Evolutionary conservation across 2,329 filamentous ascomycete genomes (phyloP).

Genomic region (Clathrospora elynae): DNA sequence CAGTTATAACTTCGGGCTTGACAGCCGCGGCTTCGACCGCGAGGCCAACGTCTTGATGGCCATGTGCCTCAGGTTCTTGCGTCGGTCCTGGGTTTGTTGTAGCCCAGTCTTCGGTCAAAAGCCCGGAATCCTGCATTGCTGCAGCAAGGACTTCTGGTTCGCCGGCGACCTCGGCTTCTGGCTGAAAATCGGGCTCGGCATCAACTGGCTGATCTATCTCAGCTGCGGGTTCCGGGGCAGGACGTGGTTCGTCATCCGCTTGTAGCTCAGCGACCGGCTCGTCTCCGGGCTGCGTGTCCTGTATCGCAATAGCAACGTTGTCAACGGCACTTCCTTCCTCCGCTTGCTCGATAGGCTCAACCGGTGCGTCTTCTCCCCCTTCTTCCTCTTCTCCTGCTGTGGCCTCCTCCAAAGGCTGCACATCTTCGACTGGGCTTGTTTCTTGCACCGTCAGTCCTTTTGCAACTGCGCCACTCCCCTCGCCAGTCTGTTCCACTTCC

Average conservation of each 20-base stretch:
- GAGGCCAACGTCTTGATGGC: neutral
- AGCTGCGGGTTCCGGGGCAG: too few relatives aligned
- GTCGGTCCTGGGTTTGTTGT: neutral
- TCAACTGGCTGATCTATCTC: too few relatives aligned
- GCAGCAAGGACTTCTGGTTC: neutral
- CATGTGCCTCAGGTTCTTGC: slow-evolving; percentile 2
- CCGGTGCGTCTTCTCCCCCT: slow-evolving; percentile 1
- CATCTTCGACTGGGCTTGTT: slow-evolving; percentile 2
- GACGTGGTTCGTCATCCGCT: too few relatives aligned
- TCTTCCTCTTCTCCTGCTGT: slow-evolving; percentile 7
- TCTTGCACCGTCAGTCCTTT: slow-evolving; percentile 10
- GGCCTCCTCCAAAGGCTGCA: slow-evolving; percentile 1
- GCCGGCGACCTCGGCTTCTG: neutral
- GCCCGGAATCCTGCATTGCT: neutral
- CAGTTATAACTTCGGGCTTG: neutral
- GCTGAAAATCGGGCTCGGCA: too few relatives aligned
- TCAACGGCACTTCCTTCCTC: neutral
- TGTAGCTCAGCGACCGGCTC: too few relatives aligned
- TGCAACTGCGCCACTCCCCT: neutral
- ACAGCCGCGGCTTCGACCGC: neutral
- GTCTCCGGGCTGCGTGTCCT: too few relatives aligned
- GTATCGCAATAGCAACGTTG: neutral
- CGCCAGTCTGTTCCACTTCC: neutral
- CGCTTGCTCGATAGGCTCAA: neutral
- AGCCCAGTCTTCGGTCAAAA: neutral